Conservation (phyloP, 1,284 basidiomycete genomes). For the Papiliotrema laurentii region DNA sequence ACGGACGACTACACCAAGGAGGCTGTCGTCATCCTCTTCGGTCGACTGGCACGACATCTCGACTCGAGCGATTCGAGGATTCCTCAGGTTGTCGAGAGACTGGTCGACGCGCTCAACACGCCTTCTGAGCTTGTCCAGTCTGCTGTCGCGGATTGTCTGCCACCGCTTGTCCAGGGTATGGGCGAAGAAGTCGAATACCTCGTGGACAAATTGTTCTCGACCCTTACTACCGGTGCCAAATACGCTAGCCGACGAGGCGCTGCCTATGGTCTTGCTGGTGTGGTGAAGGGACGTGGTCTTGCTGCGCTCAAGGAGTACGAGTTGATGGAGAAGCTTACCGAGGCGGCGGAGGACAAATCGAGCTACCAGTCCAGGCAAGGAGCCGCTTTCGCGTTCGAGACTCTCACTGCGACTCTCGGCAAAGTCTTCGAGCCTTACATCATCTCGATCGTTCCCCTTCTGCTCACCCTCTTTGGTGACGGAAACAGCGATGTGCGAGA, state of each 20-base stretch:
- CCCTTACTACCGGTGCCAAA: constrained; percentile 71
- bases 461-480: constrained; percentile 89
- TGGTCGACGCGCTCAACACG: constrained; percentile 87
- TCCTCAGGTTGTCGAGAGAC: constrained; percentile 78
- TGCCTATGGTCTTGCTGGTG: constrained; percentile 91
- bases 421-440: constrained; percentile 74
- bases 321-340: constrained; percentile 67
- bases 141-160: constrained; percentile 90
- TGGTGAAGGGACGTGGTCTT: constrained; percentile 85
- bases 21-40: constrained; percentile 90
- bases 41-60: constrained; percentile 85
- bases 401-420: constrained; percentile 77
- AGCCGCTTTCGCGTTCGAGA: constrained; percentile 92
- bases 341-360: constrained; percentile 86
- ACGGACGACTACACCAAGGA: constrained; percentile 86
- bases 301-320: constrained; percentile 77
- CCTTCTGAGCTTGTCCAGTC: constrained; percentile 96
- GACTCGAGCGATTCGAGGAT: constrained; percentile 70
- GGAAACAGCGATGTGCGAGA: constrained; percentile 83
- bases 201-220: constrained; percentile 70
- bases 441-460: constrained; percentile 74
- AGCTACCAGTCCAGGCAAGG: constrained; percentile 83
- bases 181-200: constrained; percentile 61
- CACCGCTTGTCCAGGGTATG: constrained; percentile 76
- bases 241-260: constrained; percentile 91